Base-by-base conservation (phyloP, 164 flowering plant species). In the Tetracentron sinense region DNA sequence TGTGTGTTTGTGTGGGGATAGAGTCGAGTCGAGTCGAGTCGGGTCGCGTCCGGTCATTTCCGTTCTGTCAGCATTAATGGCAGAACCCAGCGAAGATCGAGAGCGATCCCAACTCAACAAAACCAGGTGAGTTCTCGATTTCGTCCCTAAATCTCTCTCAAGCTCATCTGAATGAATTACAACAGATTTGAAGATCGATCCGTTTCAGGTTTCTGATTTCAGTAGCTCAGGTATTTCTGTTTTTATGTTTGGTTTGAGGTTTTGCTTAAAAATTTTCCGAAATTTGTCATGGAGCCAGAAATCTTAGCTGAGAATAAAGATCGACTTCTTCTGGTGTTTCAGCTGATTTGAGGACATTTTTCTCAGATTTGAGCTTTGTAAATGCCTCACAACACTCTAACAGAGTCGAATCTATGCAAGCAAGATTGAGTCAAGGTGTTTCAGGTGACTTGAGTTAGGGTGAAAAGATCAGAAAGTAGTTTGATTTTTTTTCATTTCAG, bases 61-160 rank as follows among this genome's bases (percentile, higher is more conserved):
- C 56, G 25, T 50, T 59, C 49, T 64, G 66, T 69, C 56, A 65
- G 59, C 52, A 51, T 68, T 49, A 57, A 50, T 50, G 61, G 61
- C 11, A 58, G 26, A 61, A 27, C 22, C 59, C 21, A 21, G 20
- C 30, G 44, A 5, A 28, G 64, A 74, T 60, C 70, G 54, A 48
- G 12, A 58, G 60, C 46, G 73, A 72, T 72, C 69, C 42, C 33
- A 26, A 58, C 46, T 49, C 12, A 31, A n/a, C n/a, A n/a, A n/a
- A n/a, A n/a, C n/a, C n/a, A n/a, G 38, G 1, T 55, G 38, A 17
- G 42, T 42, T 20, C 17, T 8, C 19, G 48, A 29, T 58, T 47
- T 42, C 25, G 47, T 61, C 48, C 20, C 19, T 25, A 1, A 17
- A 19, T 44, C 21, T 17, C 47, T 38, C n/a, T n/a, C 35, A 31